Evolutionary conservation across 139 green algal genomes (phyloP).

Genomic region (Parachlorella kessleri): DNA sequence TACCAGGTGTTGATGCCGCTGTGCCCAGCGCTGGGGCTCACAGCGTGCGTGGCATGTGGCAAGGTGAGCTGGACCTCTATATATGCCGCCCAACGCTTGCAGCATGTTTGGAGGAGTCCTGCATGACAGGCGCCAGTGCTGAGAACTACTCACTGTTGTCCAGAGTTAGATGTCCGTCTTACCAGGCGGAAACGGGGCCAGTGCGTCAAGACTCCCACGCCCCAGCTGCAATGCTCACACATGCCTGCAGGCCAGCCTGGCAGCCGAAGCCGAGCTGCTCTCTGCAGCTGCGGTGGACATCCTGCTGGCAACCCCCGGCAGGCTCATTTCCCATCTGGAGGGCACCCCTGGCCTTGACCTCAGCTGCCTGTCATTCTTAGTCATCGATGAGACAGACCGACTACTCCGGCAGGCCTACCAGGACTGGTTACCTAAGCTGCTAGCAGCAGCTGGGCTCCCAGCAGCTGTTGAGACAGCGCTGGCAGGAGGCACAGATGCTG

Average conservation of each 20-base stretch:
- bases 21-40: constrained; percentile 56
- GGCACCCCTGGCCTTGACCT: constrained; percentile 50
- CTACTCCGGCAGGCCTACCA: constrained; percentile 94
- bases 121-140: no score
- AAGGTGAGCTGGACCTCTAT: no score
- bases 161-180: no score
- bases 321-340: constrained; percentile 76
- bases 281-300: constrained; percentile 47
- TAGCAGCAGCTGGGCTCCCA: constrained; percentile 32
- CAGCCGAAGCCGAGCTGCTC: constrained; percentile 48
- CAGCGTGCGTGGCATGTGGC: constrained; percentile 54
- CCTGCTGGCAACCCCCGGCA: constrained; percentile 78
- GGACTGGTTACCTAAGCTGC: constrained; percentile 86
- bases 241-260: constrained; percentile 14
- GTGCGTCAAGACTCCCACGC: no score
- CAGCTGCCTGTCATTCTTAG: constrained; percentile 65
- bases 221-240: no score
- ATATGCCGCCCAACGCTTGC: no score
- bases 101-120: no score
- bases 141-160: no score
- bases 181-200: no score
- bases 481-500: no score
- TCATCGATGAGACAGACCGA: constrained; percentile 93
- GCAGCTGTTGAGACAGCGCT: no score
- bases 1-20: constrained; percentile 64